phyloP scores from a whole-genome alignment of 768 basidiomycete genomes.

The Naganishia vishniacii region DNA sequence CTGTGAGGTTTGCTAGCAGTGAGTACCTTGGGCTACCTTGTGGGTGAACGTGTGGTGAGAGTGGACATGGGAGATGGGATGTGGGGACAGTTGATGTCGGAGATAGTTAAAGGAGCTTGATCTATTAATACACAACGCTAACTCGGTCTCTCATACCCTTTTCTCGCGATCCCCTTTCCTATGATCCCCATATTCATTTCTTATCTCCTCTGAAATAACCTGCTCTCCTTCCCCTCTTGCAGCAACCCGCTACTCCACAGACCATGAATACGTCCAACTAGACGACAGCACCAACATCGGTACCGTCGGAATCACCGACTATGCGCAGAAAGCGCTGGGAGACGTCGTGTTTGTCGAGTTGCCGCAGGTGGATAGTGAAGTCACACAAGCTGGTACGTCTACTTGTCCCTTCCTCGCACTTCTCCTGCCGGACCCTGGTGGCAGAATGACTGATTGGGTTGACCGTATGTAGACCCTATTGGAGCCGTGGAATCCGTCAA shows the following conservation, averaged over 20 bases:
- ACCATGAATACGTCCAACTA: conserved; percentile 79
- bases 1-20: conserved; percentile 25
- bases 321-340: conserved; percentile 84
- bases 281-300: conserved; percentile 74
- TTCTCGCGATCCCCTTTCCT: not conserved
- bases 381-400: conserved; percentile 69
- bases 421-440: too few relatives aligned
- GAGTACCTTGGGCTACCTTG: too few relatives aligned
- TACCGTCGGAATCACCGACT: conserved; percentile 77
- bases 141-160: too few relatives aligned
- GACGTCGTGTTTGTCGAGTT: conserved; percentile 98
- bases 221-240: conserved; percentile 19
- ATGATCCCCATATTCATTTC: not conserved
- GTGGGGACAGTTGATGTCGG: too few relatives aligned
- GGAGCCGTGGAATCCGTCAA: conserved; percentile 95
- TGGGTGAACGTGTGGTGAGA: too few relatives aligned
- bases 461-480: conserved; percentile 59
- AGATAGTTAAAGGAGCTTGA: too few relatives aligned
- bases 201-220: not conserved
- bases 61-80: too few relatives aligned
- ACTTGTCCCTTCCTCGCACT: too few relatives aligned
- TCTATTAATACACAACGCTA: too few relatives aligned
- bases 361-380: conserved; percentile 59
- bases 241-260: conserved; percentile 76
- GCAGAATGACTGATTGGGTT: conserved; percentile 30